Base-by-base conservation (phyloP, 805 yeast species). In the Blastobotrys mokoenaii region DNA sequence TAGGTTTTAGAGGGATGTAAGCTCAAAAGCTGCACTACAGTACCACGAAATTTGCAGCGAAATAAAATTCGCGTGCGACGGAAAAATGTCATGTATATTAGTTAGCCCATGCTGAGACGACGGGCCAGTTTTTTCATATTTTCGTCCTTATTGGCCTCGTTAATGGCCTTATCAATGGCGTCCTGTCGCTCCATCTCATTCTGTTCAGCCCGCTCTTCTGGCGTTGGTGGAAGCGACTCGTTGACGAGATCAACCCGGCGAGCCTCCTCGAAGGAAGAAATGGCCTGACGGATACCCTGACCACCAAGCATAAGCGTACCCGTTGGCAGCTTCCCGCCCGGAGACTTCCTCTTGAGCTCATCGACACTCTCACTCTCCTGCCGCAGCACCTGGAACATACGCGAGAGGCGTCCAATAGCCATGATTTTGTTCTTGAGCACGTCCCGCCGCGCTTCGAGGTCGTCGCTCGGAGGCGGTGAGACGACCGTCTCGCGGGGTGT, bases 341-440 rank as follows among this genome's bases (percentile, higher is more conserved):
- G 73, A 51, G 78, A 70, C 6, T 29, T 8, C 14, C 73, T 71
- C 66, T 87, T 86, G 57, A 90, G 71, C 58, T 82, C 86, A 42
- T 82, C 80, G 41, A 90, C 93, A 53, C 79, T 79, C 62, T 86
- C 97, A 40, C 89, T 75, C 58, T 90, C 96, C 60, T 86, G 88
- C 53, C 97, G 75, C 55, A 90, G 71, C 6, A 89, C 82, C 51
- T 80, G 82, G 66, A 84, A 89, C 95, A 90, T 86, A 46, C 96
- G 76, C 18, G 96, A 82, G 53, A 90, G 86, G 53, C 95, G 77
- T n/a, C 97, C 97, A 64, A 90, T 93, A 11, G 97, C 97, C 56
- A 90, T 66, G 43, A 93, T 84, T 71, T 90, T 90, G 65, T 85
- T 88, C 51, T 90, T 76, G 48, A 88, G 68, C 1, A 86, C 81